Evolutionary conservation across 352 stramenopile genomes (phyloP).

Genomic region (Globisporangium viniferum): DNA sequence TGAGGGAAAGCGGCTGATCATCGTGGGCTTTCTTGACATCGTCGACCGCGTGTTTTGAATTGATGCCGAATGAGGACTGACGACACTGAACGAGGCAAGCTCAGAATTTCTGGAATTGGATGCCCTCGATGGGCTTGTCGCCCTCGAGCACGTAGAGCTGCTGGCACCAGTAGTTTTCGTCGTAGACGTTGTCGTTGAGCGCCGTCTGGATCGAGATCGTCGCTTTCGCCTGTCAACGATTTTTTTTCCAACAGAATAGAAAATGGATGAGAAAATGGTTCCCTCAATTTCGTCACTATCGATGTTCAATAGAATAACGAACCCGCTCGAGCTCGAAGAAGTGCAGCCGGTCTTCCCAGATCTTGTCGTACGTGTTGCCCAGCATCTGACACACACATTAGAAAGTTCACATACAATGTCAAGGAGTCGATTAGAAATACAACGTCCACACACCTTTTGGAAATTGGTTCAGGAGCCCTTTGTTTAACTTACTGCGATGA

Average conservation of each 20-base stretch:
- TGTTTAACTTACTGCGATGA: conserved; percentile 51
- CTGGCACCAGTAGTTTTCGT: conserved; percentile 70
- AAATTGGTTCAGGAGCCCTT: background rate
- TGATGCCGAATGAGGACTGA: background rate
- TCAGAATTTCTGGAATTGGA: conserved; percentile 73
- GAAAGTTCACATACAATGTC: background rate
- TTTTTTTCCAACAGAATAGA: background rate
- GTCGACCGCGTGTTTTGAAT: conserved; percentile 39
- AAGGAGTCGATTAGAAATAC: background rate
- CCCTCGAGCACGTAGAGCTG: conserved; percentile 72
- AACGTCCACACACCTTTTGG: background rate
- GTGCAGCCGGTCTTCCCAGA: conserved; percentile 76
- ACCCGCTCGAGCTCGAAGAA: conserved; percentile 83
- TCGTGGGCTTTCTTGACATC: conserved; percentile 93
- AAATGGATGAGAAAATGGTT: background rate
- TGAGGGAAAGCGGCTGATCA: conserved; percentile 77
- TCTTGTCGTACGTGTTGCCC: conserved; percentile 83
- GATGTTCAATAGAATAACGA: conserved; percentile 6
- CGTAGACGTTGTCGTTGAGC: conserved; percentile 64
- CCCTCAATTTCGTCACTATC: background rate
- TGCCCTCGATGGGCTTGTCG: conserved; percentile 74
- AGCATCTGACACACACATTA: conserved; percentile 48
- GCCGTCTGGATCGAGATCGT: conserved; percentile 73
- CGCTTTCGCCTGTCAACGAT: conserved; percentile 47
- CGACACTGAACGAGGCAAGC: background rate